A percentile compares a stretch with the other conserved stretches of the same genome.
These are phyloP conservation scores for Lodderomyces jiufengensis DNA, from an alignment of 1,139 yeast species.

Conservation along the genomic window DNA sequence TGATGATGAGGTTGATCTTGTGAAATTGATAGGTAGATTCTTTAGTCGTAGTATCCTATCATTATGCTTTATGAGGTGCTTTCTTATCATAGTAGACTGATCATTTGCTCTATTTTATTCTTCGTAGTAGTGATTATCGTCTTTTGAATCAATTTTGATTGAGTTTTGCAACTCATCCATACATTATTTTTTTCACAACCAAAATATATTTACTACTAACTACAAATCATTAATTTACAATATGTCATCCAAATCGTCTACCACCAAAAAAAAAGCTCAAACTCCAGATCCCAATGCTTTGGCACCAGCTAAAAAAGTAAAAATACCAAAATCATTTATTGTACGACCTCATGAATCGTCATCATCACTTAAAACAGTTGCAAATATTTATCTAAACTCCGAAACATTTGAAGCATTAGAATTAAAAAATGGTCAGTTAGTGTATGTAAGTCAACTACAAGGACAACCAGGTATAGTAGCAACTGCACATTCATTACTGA, in stretches of 20 bases:
- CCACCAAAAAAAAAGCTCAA: constrained; percentile 22
- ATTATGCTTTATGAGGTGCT: neutral
- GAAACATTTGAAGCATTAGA: constrained; percentile 54
- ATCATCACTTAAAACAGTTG: constrained; percentile 25
- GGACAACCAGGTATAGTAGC: constrained; percentile 46
- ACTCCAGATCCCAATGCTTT: constrained; percentile 9
- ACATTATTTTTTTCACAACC: neutral
- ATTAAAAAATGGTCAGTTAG: constrained; percentile 51
- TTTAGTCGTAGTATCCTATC: neutral
- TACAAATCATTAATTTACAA: too few relatives aligned
- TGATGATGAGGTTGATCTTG: too few relatives aligned
- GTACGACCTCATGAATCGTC: constrained; percentile 48
- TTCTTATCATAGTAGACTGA: too few relatives aligned
- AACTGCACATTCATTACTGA: constrained; percentile 37
- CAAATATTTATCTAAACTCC: constrained; percentile 48
- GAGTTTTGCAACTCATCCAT: constrained; percentile 2
- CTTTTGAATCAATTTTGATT: too few relatives aligned
- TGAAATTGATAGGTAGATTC: neutral
- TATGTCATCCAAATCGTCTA: constrained; percentile 28
- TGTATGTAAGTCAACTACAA: constrained; percentile 48
- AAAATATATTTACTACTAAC: too few relatives aligned
- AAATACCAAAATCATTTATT: constrained; percentile 48
- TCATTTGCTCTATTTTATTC: too few relatives aligned
- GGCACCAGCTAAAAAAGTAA: constrained; percentile 35
- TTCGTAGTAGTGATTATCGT: too few relatives aligned